Conservation (phyloP, 75 land plant genomes). For the Isoetes taiwanensis region DNA sequence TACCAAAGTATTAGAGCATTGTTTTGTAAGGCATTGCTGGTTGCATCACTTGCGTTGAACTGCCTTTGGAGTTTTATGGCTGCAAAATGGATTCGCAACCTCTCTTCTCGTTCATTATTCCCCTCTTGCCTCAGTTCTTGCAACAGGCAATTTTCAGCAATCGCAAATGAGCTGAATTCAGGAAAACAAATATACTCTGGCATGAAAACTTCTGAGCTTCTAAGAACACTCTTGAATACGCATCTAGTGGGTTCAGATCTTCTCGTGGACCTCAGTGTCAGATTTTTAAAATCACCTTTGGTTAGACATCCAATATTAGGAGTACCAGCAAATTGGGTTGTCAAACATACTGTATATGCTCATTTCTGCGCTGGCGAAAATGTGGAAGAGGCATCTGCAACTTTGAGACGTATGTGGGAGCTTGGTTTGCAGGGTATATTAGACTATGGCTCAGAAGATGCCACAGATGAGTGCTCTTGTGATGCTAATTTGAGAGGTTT, state of each 20-base stretch:
- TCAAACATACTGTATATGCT: conserved; percentile 39
- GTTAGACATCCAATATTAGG: conserved; percentile 22
- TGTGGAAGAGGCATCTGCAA: conserved; percentile 23
- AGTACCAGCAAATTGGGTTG: conserved; percentile 13
- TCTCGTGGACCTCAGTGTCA: conserved; percentile 47
- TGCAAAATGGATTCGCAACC: too few species aligned
- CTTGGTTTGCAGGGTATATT: conserved; percentile 51
- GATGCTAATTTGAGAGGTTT: conserved; percentile 51
- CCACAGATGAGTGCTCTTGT: conserved; percentile 36
- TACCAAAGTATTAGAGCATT: too few species aligned
- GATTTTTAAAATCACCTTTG: conserved; percentile 38
- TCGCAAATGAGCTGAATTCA: too few species aligned
- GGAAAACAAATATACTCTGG: conserved; percentile 46
- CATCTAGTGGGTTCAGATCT: conserved; percentile 42
- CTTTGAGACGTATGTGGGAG: conserved; percentile 36
- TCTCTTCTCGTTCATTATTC: too few species aligned
- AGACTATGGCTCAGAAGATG: conserved; percentile 59
- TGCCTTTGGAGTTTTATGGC: too few species aligned
- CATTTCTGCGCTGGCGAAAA: conserved; percentile 79
- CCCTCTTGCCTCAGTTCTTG: too few species aligned
- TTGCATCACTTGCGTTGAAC: too few species aligned
- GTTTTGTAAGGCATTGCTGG: too few species aligned
- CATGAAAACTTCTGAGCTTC: conserved; percentile 31
- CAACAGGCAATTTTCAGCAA: too few species aligned
- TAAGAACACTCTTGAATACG: conserved; percentile 31